Percentiles rank a stretch among this genome's conserved stretches.
Evolutionary conservation across 1,139 yeast genomes (phyloP).

Genomic region (Geotrichum australiense): DNA sequence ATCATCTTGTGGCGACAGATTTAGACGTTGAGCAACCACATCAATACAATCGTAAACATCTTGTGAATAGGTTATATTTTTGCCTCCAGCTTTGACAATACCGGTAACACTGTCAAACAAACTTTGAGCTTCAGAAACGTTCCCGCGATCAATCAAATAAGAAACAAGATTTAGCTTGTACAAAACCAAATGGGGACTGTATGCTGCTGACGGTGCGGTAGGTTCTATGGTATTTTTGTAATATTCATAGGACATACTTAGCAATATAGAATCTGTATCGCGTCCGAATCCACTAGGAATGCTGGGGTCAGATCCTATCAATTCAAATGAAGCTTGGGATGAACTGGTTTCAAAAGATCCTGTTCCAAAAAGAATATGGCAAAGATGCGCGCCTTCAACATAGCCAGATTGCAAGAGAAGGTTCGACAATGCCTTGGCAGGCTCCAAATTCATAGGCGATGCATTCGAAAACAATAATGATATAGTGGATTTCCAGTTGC

Average conservation of each 20-base stretch:
- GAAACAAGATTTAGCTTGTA: conserved; percentile 58
- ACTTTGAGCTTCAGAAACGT: conserved; percentile 48
- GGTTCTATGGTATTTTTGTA: conserved; percentile 23
- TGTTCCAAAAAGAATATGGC: conserved; percentile 18
- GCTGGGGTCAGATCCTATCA: conserved; percentile 12
- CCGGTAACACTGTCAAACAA: conserved; percentile 49
- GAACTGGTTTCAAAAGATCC: conserved; percentile 2
- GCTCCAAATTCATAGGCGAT: conserved; percentile 29
- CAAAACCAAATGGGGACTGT: conserved; percentile 41
- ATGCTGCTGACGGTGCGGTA: conserved; percentile 37
- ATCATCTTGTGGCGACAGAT: conserved; percentile 33
- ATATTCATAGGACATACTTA: conserved; percentile 71
- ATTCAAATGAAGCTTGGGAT: conserved; percentile 4
- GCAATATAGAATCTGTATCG: conserved; percentile 41
- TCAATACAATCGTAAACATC: conserved; percentile 37
- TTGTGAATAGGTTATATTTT: conserved; percentile 39
- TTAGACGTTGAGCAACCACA: conserved; percentile 26
- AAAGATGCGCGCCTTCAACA: conserved; percentile 33
- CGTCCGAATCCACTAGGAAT: conserved; percentile 22
- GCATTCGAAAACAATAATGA: conserved; percentile 31
- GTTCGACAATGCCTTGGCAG: conserved; percentile 33
- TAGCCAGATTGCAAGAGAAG: conserved; percentile 29
- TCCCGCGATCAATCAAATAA: conserved; percentile 57
- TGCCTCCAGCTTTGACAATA: conserved; percentile 40
- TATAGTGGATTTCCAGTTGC: conserved; percentile 33